Percentiles rank a stretch among this genome's conserved stretches.
Conservation (phyloP, 495 filamentous ascomycete species). For the Lasiosphaeriaceae sp. region DNA sequence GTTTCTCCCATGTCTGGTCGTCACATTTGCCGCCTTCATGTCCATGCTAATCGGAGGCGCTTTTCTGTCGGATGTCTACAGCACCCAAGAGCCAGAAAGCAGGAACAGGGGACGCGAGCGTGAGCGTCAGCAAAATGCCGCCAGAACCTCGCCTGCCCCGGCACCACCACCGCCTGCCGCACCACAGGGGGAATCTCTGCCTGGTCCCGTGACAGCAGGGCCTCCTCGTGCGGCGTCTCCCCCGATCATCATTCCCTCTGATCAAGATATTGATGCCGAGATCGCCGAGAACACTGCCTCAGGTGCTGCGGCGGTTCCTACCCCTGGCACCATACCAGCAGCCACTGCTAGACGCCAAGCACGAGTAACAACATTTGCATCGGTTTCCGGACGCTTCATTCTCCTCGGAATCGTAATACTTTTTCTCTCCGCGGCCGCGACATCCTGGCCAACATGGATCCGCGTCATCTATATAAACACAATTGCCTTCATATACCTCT, state of each 20-base stretch:
- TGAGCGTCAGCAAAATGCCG: slow-evolving; percentile 31
- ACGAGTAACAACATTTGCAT: slow-evolving; percentile 50
- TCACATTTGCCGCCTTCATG: slow-evolving; percentile 68
- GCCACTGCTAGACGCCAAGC: slow-evolving; percentile 14
- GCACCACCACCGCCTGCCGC: slow-evolving; percentile 20
- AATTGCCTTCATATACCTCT: slow-evolving; percentile 69
- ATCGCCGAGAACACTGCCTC: slow-evolving; percentile 42
- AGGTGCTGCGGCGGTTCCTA: slow-evolving; percentile 25
- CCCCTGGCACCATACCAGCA: slow-evolving; percentile 3
- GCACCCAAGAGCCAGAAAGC: slow-evolving; percentile 78
- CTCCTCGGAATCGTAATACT: slow-evolving; percentile 65
- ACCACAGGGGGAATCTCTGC: slow-evolving; percentile 46
- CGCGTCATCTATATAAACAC: slow-evolving; percentile 67
- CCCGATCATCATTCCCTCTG: slow-evolving; percentile 77
- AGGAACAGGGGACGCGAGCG: slow-evolving; percentile 53
- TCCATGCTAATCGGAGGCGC: slow-evolving; percentile 64
- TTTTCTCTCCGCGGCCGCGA: slow-evolving; percentile 70
- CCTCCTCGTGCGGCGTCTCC: slow-evolving; percentile 28
- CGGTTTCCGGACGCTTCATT: slow-evolving; percentile 78
- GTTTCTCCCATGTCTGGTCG: slow-evolving; percentile 67
- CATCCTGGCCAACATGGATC: slow-evolving; percentile 66
- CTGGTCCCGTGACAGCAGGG: slow-evolving; percentile 59
- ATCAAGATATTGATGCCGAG: slow-evolving; percentile 70
- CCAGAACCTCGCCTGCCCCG: slow-evolving; percentile 17
- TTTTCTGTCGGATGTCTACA: slow-evolving; percentile 86